These are phyloP conservation scores for Zymoseptoria tritici DNA, from an alignment of 2,329 filamentous ascomycete species.

Conservation along the genomic window DNA sequence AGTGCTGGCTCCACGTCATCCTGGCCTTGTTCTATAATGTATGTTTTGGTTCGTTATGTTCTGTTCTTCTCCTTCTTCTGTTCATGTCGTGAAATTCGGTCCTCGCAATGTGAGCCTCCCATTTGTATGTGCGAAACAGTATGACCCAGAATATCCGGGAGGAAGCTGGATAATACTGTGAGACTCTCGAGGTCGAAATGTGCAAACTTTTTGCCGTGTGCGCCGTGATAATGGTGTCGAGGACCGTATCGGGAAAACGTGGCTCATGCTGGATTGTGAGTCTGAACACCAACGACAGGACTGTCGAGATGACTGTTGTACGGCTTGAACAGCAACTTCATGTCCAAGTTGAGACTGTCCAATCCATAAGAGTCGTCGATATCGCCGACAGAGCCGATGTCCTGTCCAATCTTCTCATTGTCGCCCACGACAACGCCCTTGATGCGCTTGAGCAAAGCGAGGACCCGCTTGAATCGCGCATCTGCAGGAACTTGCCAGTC, in stretches of 20 bases:
- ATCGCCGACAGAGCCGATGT: slow-evolving; percentile 59
- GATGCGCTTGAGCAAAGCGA: slow-evolving; percentile 53
- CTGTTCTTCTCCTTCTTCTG: neutral
- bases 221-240: neutral
- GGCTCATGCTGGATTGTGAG: slow-evolving; percentile 7
- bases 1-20: neutral
- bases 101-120: neutral
- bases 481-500: slow-evolving; percentile 52
- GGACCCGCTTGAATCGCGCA: slow-evolving; percentile 52
- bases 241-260: neutral
- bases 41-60: neutral
- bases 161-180: neutral
- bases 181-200: neutral
- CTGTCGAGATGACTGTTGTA: slow-evolving; percentile 33
- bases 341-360: slow-evolving; percentile 59
- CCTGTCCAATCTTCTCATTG: slow-evolving; percentile 57
- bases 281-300: slow-evolving; percentile 28
- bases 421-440: slow-evolving; percentile 56
- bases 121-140: neutral
- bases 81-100: neutral
- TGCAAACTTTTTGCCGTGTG: neutral
- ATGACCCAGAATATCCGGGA: neutral
- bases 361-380: slow-evolving; percentile 61
- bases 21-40: neutral
- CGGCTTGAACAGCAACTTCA: slow-evolving; percentile 63